Base-by-base conservation (phyloP, 1,284 basidiomycete genomes). In the Neolentinus lepideus region DNA sequence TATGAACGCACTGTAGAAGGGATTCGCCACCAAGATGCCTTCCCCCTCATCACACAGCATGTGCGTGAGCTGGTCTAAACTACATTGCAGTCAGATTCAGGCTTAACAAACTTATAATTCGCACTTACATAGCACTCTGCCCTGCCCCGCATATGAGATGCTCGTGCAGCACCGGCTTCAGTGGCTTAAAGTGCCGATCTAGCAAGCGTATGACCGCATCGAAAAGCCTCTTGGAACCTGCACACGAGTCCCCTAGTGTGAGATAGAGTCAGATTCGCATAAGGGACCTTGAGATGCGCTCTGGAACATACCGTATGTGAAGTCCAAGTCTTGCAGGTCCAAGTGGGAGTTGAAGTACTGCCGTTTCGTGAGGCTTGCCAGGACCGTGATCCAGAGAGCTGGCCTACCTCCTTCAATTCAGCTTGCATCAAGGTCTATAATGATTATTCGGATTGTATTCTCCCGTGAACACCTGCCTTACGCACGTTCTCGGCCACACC, bases 401-500 rank as follows among this genome's bases (percentile, higher is more conserved):
- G n/a, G 19, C 52, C 12, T 24, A 54, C 52, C 6, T 38, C 27
- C 24, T 54, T 45, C 38, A 54, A 26, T 22, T 54, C 52, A 6
- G 16, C 52, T 22, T 54, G 52, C 52, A 54, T 54, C 19, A 54
- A 45, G 3, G 35, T 54, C 52, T 54, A 21, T 3, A n/a, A 6
- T 3, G 4, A 19, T 33, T 12, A 3, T 22, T 14, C 26, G 9
- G 4, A 52, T 11, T 43, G 45, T 21, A 31, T 14, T 19, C 25
- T 12, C 6, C 6, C 6, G 38, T 16, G 19, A 54, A 21, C 3
- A 54, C 16, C 10, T 14, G 24, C 10, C 24, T 33, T 11, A 54
- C 52, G 36, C 52, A 54, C 52, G 24, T 54, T 54, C 38, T 54
- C 52, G 24, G 52, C 52, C 11, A 54, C 52, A 31, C 52, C 52